phyloP scores from a whole-genome alignment of 2,329 filamentous ascomycete species.

The Tolypocladium nubicola region DNA sequence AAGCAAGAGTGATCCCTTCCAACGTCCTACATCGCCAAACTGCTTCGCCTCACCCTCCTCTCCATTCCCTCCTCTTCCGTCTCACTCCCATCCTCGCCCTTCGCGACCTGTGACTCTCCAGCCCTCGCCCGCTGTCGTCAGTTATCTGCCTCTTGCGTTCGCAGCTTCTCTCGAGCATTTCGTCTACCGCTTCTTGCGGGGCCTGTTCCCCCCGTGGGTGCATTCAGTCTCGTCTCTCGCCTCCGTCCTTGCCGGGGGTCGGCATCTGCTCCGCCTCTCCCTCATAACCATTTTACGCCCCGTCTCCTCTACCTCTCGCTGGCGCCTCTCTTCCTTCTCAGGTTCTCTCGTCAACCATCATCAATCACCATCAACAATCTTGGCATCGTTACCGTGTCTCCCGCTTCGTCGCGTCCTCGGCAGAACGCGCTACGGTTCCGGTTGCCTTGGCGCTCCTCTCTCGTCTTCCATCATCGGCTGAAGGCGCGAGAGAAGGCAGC shows the following conservation, averaged over 20 bases:
- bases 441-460: background rate
- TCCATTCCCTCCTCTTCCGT: conserved; percentile 1
- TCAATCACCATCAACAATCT: background rate
- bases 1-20: conserved; percentile 5
- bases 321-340: background rate
- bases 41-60: conserved; percentile 1
- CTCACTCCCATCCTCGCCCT: background rate
- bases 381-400: background rate
- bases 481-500: background rate
- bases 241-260: conserved; percentile 1
- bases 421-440: background rate
- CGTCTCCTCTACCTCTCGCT: conserved; percentile 3
- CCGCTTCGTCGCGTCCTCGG: background rate
- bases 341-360: background rate
- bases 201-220: background rate
- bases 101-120: conserved; percentile 2
- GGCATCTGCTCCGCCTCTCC: conserved; percentile 7
- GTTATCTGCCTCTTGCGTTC: background rate
- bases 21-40: conserved; percentile 2
- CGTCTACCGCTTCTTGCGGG: background rate
- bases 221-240: conserved; percentile 1
- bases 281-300: conserved; percentile 15
- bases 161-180: background rate
- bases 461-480: background rate
- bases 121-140: conserved; percentile 2